Base-by-base conservation (phyloP, 2,329 filamentous ascomycete genomes). In the Rhexocercosporidium sp. region DNA sequence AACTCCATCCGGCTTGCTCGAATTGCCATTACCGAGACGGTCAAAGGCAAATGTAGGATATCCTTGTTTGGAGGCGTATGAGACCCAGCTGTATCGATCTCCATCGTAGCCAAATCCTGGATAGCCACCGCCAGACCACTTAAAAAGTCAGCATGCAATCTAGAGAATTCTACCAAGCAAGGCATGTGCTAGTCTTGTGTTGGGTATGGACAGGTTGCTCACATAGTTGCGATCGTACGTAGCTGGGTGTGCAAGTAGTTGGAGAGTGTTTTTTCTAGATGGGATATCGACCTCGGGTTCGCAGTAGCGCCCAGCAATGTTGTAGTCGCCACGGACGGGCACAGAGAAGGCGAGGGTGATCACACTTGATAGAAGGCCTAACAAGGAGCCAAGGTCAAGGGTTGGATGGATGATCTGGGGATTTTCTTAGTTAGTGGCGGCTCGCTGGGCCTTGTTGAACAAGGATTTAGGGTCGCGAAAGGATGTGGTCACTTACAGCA, bases 41-140 rank as follows among this genome's bases (percentile, higher is more conserved):
- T 75, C 72, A 62, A 75, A 72, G 9, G 73, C 62, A 39, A 75
- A 66, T 18, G 73, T 74, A 49, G 71, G 70, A 49, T 71, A 75
- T 8, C 73, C 74, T 41, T 66, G 54, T 20, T 64, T 57, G 12
- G 71, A 71, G 12, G 73, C 72, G 59, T 67, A 66, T 6, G 59
- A 31, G 4, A 71, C 65, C 72, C 70, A 75, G 59, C 64, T 67
- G 63, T 74, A 75, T 31, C 51, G 37, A 14, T 66, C 51, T n/a
- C 62, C 67, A 47, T 72, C 39, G 37, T 60, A 70, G 39, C 70
- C 68, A 20, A 59, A 47, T 12, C 65, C 68, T 44, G 68, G 71
- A 63, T 60, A 44, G 27, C 62, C 67, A 8, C 66, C 60, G 16
- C 70, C 70, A 47, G 59, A 66, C 74, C 74, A 74, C 63, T 69